Conservation (phyloP, 192 early-diverging fungal genomes). For the Linnemannia zychae region DNA sequence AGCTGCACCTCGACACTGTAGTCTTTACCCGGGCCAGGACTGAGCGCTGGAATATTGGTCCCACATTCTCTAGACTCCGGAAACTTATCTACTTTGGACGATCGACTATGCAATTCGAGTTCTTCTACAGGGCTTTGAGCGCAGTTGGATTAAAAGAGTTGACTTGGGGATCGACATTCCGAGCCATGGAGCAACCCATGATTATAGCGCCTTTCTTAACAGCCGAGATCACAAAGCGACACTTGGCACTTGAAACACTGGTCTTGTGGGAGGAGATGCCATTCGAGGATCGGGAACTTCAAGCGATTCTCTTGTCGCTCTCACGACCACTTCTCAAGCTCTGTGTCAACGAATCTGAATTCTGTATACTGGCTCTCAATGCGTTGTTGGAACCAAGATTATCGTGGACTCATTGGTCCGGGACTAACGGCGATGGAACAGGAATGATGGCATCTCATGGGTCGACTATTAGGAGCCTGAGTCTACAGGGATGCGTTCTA, state of each 20-base stretch:
- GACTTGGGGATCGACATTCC: neutral
- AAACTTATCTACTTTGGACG: neutral
- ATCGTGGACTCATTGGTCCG: neutral
- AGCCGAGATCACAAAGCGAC: neutral
- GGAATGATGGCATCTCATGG: neutral
- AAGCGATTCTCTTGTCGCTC: neutral
- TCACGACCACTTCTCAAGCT: neutral
- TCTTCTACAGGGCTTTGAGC: neutral
- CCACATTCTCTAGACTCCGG: neutral
- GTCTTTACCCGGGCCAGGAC: neutral
- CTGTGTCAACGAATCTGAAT: neutral
- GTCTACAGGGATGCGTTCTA: neutral
- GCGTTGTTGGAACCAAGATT: neutral
- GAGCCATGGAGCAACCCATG: neutral
- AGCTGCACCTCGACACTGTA: neutral
- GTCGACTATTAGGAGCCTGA: neutral
- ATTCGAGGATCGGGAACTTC: neutral
- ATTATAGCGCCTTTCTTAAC: neutral
- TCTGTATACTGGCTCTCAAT: neutral
- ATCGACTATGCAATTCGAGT: neutral
- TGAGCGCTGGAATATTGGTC: neutral
- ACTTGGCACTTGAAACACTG: neutral
- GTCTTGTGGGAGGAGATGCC: neutral
- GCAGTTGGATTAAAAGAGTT: neutral
- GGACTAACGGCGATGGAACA: neutral